Conservation (phyloP, 1,284 basidiomycete species). For the Ceraceosorus guamensis region DNA sequence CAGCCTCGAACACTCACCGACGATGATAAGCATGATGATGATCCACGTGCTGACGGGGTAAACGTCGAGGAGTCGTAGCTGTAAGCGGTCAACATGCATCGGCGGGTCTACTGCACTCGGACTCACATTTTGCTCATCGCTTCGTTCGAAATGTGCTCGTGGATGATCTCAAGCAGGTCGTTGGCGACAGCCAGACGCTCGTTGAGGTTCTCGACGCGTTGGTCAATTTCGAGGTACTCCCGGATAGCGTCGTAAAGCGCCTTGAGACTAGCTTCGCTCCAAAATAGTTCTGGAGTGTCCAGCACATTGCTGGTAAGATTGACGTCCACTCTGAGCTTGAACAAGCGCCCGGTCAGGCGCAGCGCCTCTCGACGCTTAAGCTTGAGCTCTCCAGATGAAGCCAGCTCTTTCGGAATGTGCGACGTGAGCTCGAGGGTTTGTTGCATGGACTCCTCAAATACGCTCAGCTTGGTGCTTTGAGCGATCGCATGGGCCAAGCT, state of each 20-base stretch:
- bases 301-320: constrained; percentile 90
- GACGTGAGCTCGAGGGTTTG: constrained; percentile 70
- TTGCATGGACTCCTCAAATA: constrained; percentile 76
- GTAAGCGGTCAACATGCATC: no score
- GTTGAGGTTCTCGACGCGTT: constrained; percentile 76
- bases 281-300: constrained; percentile 85
- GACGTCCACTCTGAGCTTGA: constrained; percentile 80
- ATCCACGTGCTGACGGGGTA: constrained; percentile 63
- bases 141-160: constrained; percentile 81
- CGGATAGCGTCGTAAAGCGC: constrained; percentile 85
- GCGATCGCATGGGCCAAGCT: constrained; percentile 88
- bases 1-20: no score
- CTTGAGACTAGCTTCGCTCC: constrained; percentile 83
- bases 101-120: not conserved
- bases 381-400: constrained; percentile 67
- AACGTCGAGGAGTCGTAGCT: not conserved
- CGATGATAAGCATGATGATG: constrained; percentile 86
- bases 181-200: constrained; percentile 80
- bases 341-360: constrained; percentile 76
- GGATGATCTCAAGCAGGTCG: constrained; percentile 63
- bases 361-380: constrained; percentile 75
- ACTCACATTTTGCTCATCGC: constrained; percentile 59
- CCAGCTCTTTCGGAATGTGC: constrained; percentile 78
- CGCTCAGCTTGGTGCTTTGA: constrained; percentile 82
- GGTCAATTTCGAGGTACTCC: constrained; percentile 88